phyloP scores from a whole-genome alignment of 2,329 filamentous ascomycete genomes.

The Alternaria gaisen region DNA sequence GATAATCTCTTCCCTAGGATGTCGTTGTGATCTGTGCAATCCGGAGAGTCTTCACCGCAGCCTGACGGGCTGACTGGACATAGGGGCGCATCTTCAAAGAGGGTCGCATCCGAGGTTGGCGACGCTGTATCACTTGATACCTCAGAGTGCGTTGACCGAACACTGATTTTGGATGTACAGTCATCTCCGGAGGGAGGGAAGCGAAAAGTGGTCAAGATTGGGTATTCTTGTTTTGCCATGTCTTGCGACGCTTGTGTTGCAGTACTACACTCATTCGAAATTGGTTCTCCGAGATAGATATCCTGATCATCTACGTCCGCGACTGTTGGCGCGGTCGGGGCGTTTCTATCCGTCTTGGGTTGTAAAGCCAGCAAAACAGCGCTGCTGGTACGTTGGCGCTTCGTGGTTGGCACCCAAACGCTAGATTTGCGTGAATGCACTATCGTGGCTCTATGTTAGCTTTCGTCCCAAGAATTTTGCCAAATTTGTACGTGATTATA shows the following conservation, averaged over 20 bases:
- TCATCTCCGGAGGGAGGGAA: constrained; percentile 6
- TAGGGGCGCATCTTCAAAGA: constrained; percentile 14
- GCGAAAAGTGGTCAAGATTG: neutral
- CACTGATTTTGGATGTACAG: neutral
- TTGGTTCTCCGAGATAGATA: neutral
- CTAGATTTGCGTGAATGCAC: constrained; percentile 5
- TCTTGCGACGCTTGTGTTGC: neutral
- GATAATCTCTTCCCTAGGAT: neutral
- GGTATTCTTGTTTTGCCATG: neutral
- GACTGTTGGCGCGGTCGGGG: neutral
- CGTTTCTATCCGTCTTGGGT: constrained; percentile 6
- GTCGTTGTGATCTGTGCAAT: neutral
- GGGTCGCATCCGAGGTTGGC: constrained; percentile 18
- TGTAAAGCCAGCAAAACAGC: constrained; percentile 14
- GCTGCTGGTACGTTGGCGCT: constrained; percentile 5
- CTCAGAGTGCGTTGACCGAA: neutral
- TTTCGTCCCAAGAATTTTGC: neutral
- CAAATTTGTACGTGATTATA: neutral
- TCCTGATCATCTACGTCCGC: neutral
- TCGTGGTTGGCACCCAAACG: constrained; percentile 6
- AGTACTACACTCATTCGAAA: neutral
- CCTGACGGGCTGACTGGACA: neutral
- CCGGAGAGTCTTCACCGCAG: neutral
- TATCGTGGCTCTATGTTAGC: constrained; percentile 7
- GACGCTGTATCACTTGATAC: constrained; percentile 7